Percentiles rank a stretch among this genome's conserved stretches.
Conservation (phyloP, 176 grass and related monocot species). For the Neostapfia colusana region DNA sequence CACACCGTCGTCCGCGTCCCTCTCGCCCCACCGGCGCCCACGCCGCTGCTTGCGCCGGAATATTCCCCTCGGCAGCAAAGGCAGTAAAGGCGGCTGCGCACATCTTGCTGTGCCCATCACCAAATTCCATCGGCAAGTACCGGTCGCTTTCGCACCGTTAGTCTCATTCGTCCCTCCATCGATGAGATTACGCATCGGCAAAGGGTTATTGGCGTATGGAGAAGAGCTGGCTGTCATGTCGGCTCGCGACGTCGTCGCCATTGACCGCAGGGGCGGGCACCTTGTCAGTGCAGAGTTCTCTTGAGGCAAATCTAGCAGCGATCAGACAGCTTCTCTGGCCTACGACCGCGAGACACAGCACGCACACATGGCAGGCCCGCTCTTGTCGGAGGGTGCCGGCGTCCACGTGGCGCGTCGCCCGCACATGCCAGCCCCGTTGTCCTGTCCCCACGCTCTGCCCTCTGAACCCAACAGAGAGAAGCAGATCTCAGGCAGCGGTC, state of each 20-base stretch:
- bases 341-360: constrained; percentile 26
- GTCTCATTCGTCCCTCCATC: neutral
- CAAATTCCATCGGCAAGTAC: neutral
- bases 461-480: neutral
- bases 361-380: constrained; percentile 41
- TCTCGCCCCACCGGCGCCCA: neutral
- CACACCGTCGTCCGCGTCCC: neutral
- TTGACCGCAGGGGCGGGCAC: constrained; percentile 15
- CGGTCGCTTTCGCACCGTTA: neutral
- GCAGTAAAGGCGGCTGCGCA: neutral
- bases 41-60: constrained; percentile 18
- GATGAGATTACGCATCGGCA: neutral
- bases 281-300: neutral
- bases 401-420: constrained; percentile 24
- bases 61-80: constrained; percentile 32
- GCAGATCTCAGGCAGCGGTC: neutral
- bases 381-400: constrained; percentile 7
- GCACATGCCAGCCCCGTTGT: constrained; percentile 31
- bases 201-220: neutral
- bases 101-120: constrained; percentile 8
- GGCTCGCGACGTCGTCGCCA: neutral
- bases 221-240: neutral
- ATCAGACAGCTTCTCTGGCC: constrained; percentile 34
- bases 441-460: neutral
- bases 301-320: constrained; percentile 35